Conservation (phyloP, 2,329 filamentous ascomycete genomes). For the Fusarium avenaceum region DNA sequence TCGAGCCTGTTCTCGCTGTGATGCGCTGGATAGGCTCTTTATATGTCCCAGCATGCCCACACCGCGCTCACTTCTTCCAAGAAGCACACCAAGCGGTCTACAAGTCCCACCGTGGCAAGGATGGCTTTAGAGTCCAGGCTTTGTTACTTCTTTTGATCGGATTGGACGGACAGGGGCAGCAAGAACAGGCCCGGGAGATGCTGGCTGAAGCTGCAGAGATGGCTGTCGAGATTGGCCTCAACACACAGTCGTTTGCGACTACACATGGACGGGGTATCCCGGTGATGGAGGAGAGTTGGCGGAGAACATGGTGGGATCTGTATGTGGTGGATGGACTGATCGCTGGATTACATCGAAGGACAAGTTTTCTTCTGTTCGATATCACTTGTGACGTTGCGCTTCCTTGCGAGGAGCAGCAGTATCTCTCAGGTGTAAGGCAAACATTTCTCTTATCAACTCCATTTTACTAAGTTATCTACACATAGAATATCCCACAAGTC, state of each 20-base stretch:
- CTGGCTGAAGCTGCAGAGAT: slow-evolving; percentile 77
- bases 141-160: slow-evolving; percentile 82
- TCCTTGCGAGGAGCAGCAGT: slow-evolving; percentile 87
- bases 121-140: slow-evolving; percentile 80
- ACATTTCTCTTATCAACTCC: not conserved
- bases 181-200: slow-evolving; percentile 75
- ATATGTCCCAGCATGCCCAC: slow-evolving; percentile 63
- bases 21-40: slow-evolving; percentile 70
- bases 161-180: slow-evolving; percentile 81
- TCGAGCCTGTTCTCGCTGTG: slow-evolving; percentile 65
- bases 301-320: slow-evolving; percentile 90
- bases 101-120: slow-evolving; percentile 60
- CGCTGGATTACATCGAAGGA: slow-evolving; percentile 80
- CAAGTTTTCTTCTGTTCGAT: slow-evolving; percentile 77
- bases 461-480: slow-evolving; percentile 25
- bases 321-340: slow-evolving; percentile 88
- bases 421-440: slow-evolving; percentile 67
- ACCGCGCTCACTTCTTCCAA: slow-evolving; percentile 66
- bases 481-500: slow-evolving; percentile 68
- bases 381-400: slow-evolving; percentile 77
- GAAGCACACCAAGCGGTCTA: slow-evolving; percentile 68
- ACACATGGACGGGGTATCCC: slow-evolving; percentile 73
- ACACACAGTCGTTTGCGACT: slow-evolving; percentile 75
- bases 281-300: slow-evolving; percentile 84
- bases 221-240: slow-evolving; percentile 81